Evolutionary conservation across 2,329 filamentous ascomycete species (phyloP).

Genomic region (Boeremia exigua): DNA sequence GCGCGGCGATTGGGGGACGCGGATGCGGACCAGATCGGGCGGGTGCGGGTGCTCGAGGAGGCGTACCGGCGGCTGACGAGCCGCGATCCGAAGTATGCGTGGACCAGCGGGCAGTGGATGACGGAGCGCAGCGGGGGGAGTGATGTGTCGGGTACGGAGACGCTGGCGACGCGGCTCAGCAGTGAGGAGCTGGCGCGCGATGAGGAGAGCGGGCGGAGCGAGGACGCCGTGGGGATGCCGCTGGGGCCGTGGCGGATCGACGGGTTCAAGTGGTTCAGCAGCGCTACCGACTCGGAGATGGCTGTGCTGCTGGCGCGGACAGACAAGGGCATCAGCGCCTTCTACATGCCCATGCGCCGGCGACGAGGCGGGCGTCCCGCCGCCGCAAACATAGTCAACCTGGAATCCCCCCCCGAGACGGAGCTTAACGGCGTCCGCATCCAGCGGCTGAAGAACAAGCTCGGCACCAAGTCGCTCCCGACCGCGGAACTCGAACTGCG

Average conservation of each 20-base stretch:
- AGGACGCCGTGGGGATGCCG: slow-evolving; percentile 41
- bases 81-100: slow-evolving; percentile 59
- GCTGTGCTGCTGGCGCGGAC: slow-evolving; percentile 69
- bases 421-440: slow-evolving; percentile 72
- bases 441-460: slow-evolving; percentile 73
- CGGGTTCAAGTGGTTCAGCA: slow-evolving; percentile 77
- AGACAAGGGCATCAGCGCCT: slow-evolving; percentile 61
- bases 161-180: slow-evolving; percentile 54
- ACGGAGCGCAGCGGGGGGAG: slow-evolving; percentile 73
- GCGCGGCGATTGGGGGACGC: slow-evolving; percentile 24
- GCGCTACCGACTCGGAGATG: slow-evolving; percentile 70
- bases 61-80: slow-evolving; percentile 62
- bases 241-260: slow-evolving; percentile 66
- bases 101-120: slow-evolving; percentile 82
- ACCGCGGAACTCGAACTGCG: slow-evolving; percentile 71
- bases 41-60: slow-evolving; percentile 56
- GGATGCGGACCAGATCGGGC: slow-evolving; percentile 37
- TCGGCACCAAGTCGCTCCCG: slow-evolving; percentile 72
- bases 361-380: slow-evolving; percentile 19
- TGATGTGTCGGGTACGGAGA: slow-evolving; percentile 73
- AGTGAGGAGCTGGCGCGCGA: slow-evolving; percentile 31
- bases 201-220: slow-evolving; percentile 27
- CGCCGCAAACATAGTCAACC: slow-evolving; percentile 8
- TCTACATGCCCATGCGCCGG: slow-evolving; percentile 68
- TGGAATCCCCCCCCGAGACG: slow-evolving; percentile 30